Percentiles rank a stretch among this genome's conserved stretches.
Evolutionary conservation across 345 rosid genomes (phyloP).

Genomic region (Hibiscus trionum): DNA sequence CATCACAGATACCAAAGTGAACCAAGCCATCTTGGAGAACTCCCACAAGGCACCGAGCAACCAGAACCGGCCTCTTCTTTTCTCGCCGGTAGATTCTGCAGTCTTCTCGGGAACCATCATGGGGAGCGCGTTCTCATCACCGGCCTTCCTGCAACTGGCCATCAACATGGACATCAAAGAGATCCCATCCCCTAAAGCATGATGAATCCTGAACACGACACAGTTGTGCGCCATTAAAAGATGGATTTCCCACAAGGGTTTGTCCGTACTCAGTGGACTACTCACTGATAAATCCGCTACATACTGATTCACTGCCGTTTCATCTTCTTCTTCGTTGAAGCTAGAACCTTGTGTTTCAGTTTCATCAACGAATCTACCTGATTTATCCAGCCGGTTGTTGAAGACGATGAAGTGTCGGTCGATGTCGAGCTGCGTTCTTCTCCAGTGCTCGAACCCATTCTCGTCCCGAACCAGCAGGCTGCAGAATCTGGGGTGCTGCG

Average conservation of each 20-base stretch:
- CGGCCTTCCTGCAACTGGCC: constrained; percentile 28
- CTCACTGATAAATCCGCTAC: constrained; percentile 39
- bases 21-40: constrained; percentile 29
- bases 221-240: constrained; percentile 28
- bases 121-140: constrained; percentile 29
- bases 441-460: constrained; percentile 41
- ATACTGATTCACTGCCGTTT: constrained; percentile 30
- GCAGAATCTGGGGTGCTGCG: constrained; percentile 47
- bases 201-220: constrained; percentile 42
- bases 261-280: constrained; percentile 30
- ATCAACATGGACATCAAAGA: constrained; percentile 52
- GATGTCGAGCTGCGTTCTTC: constrained; percentile 32
- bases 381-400: background rate
- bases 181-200: constrained; percentile 57
- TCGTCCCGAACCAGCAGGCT: constrained; percentile 45
- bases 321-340: background rate
- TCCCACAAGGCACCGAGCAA: background rate
- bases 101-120: constrained; percentile 4
- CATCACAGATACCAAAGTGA: constrained; percentile 23
- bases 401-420: constrained; percentile 30
- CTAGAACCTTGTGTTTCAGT: background rate
- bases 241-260: constrained; percentile 61
- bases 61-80: constrained; percentile 11
- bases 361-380: background rate
- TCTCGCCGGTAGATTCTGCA: background rate